A percentile compares a stretch with the other conserved stretches of the same genome.
phyloP scores from a whole-genome alignment of 352 stramenopile species.

The Phytophthora citrophthora region DNA sequence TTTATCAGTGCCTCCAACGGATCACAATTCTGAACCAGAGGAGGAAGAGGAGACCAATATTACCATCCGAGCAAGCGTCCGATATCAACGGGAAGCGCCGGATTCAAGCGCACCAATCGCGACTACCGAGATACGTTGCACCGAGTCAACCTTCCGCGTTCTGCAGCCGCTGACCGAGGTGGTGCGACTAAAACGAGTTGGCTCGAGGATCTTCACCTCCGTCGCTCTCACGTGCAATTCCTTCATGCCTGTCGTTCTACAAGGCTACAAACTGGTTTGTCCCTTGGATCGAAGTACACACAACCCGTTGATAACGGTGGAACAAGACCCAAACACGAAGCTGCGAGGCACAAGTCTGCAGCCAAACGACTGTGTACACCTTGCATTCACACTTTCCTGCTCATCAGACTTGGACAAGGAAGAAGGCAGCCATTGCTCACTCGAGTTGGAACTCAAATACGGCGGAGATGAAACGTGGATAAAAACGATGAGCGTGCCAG shows the following conservation, averaged over 20 bases:
- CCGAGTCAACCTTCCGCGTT: constrained; percentile 40
- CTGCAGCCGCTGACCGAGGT: constrained; percentile 39
- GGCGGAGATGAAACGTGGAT: constrained; percentile 15
- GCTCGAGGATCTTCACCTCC: constrained; percentile 29
- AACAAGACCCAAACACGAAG: constrained; percentile 47
- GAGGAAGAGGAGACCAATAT: constrained; percentile 8
- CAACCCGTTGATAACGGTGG: constrained; percentile 8
- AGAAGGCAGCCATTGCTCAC: constrained; percentile 14
- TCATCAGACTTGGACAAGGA: constrained; percentile 20
- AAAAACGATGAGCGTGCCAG: constrained; percentile 31
- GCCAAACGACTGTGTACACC: constrained; percentile 41
- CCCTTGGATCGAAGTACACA: neutral
- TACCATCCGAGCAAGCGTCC: constrained; percentile 32
- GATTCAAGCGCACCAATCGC: constrained; percentile 11
- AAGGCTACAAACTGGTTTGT: constrained; percentile 40
- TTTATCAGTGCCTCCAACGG: constrained; percentile 18
- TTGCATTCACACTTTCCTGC: constrained; percentile 47
- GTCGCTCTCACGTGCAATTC: constrained; percentile 52
- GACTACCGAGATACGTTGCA: constrained; percentile 30
- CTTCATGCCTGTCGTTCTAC: constrained; percentile 31
- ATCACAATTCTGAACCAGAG: constrained; percentile 11
- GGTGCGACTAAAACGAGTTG: constrained; percentile 50
- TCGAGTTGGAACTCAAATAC: constrained; percentile 26
- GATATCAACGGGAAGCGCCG: constrained; percentile 26
- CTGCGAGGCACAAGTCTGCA: constrained; percentile 37